Percentiles rank a stretch among this genome's conserved stretches.
Evolutionary conservation across 148 eudicot species (phyloP).

Genomic region (Silene conica): DNA sequence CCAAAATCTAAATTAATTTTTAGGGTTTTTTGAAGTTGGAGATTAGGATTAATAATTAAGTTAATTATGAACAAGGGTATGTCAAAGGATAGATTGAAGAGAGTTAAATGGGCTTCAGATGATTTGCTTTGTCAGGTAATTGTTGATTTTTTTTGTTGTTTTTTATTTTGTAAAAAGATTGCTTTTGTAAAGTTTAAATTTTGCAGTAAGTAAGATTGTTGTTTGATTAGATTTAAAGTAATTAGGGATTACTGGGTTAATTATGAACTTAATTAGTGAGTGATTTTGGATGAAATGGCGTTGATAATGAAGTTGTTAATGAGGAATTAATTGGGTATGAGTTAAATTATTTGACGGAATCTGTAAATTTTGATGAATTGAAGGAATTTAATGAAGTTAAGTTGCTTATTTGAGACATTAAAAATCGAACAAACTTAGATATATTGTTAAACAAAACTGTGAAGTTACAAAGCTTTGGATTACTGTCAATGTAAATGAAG

Average conservation of each 20-base stretch:
- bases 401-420: not conserved
- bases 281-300: not conserved
- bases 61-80: constrained; percentile 13
- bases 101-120: constrained; percentile 36
- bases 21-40: not conserved
- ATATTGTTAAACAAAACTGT: not conserved
- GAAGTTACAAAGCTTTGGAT: not conserved
- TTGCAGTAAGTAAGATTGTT: not conserved
- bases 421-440: not conserved
- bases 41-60: not conserved
- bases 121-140: constrained; percentile 38
- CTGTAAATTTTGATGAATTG: not conserved
- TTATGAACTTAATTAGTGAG: not conserved
- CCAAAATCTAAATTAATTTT: not conserved
- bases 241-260: not conserved
- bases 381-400: not conserved
- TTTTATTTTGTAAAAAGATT: not conserved
- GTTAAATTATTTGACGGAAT: not conserved
- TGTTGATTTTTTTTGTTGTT: not conserved
- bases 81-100: constrained; percentile 18
- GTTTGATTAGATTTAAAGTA: not conserved
- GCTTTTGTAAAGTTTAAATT: not conserved
- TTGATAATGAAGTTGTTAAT: not conserved
- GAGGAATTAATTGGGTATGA: not conserved
- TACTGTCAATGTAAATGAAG: not conserved